These are phyloP conservation scores for Penicillium brasilianum DNA, from an alignment of 2,329 filamentous ascomycete species.

Conservation along the genomic window DNA sequence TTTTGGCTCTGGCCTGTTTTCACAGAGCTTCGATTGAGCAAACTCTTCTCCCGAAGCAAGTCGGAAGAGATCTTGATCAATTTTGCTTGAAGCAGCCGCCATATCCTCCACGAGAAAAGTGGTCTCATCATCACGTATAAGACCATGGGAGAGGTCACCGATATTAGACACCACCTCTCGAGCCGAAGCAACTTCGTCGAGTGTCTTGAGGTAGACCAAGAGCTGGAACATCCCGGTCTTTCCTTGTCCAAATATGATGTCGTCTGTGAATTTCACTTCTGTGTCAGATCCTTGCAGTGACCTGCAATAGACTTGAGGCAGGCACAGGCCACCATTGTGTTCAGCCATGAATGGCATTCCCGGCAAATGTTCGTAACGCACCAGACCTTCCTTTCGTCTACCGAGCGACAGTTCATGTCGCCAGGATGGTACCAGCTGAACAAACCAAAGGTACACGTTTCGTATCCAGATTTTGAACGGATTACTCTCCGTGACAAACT, in stretches of 20 bases:
- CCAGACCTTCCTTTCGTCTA: slow-evolving; percentile 36
- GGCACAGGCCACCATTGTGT: slow-evolving; percentile 36
- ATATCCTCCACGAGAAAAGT: slow-evolving; percentile 21
- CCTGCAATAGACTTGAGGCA: slow-evolving; percentile 44
- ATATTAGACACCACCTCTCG: slow-evolving; percentile 5
- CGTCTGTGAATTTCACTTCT: slow-evolving; percentile 39
- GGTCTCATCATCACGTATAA: slow-evolving; percentile 3
- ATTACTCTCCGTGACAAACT: slow-evolving; percentile 38
- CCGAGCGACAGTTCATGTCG: slow-evolving; percentile 38
- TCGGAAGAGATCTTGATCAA: slow-evolving; percentile 16
- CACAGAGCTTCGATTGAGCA: slow-evolving; percentile 32
- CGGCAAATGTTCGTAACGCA: slow-evolving; percentile 35
- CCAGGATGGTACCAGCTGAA: slow-evolving; percentile 40
- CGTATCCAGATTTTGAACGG: slow-evolving; percentile 39
- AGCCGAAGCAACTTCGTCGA: slow-evolving; percentile 8
- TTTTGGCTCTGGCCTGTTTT: slow-evolving; percentile 33
- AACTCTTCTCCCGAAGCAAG: slow-evolving; percentile 40
- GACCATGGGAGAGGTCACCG: slow-evolving; percentile 12
- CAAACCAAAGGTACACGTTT: slow-evolving; percentile 40
- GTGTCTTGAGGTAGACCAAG: slow-evolving; percentile 32
- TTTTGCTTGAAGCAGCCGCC: background rate
- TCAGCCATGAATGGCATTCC: slow-evolving; percentile 42
- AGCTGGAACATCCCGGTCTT: slow-evolving; percentile 42
- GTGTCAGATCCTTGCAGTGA: slow-evolving; percentile 5
- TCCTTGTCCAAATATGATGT: slow-evolving; percentile 35